Evolutionary conservation across 2,329 filamentous ascomycete genomes (phyloP), one percentile per base, ranked within the genome.

Genomic region (Aspergillus fumigatus): DNA sequence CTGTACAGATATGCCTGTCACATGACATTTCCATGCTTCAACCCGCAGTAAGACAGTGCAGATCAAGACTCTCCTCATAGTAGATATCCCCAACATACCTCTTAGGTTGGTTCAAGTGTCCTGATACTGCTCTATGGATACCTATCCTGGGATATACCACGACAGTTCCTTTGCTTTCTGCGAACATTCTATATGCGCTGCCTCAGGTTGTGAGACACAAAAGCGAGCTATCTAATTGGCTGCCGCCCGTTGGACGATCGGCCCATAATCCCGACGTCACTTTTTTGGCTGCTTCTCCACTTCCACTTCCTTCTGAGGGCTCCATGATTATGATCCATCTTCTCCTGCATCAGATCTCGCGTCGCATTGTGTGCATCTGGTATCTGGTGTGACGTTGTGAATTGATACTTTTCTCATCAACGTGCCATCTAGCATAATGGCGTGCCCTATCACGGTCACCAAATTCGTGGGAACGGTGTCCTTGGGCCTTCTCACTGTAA

Each of bases 381-480:
- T 3, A 43, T 43, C n/a, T 21, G n/a, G 11, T 43, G 41, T 45
- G 41, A 23, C 10, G 11, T 23, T 8, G n/a, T 45, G 41, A 23
- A 10, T 45, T 11, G 7, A 10, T 17, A 23, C 41, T 17, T 35
- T 7, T 38, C 5, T 38, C 32, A 38, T 19, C 40, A 43, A 43
- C 40, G n/a, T 23, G 40, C 21, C 26, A 23, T 40, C 11, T n/a
- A 23, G 40, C 65, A 80, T 71, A 74, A 89, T 91, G 84, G 81
- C 84, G 66, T 84, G 83, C 66, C 85, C 82, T 67, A 85, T 96
- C 69, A 87, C 90, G 55, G 78, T 88, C 73, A 85, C 89, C 78
- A 97, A 97, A 79, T 96, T 97, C 73, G 88, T 97, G 65, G 93
- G 93, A 69, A 95, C 91, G 52, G 84, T 96, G 64, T 93, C 89